These are phyloP conservation scores for Penicillium coprophilum DNA, from an alignment of 495 filamentous ascomycete species.

Conservation along the genomic window DNA sequence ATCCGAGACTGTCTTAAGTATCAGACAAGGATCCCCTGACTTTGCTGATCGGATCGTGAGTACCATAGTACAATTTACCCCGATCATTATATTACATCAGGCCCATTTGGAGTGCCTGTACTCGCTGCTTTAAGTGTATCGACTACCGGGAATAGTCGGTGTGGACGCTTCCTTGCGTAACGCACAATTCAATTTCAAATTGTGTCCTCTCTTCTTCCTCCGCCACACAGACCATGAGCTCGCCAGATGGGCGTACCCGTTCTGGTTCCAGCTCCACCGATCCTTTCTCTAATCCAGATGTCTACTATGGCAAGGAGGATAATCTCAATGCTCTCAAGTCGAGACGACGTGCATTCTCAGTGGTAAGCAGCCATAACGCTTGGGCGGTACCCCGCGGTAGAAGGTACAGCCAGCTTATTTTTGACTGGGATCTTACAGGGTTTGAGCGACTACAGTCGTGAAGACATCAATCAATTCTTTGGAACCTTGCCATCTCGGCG, in stretches of 20 bases:
- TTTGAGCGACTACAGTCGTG: conserved; percentile 37
- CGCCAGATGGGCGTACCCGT: conserved; percentile 31
- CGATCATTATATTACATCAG: not conserved
- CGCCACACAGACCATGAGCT: conserved; percentile 33
- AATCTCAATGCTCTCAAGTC: conserved; percentile 33
- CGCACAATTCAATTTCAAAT: conserved; percentile 23
- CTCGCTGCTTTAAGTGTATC: conserved; percentile 4
- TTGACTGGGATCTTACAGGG: conserved; percentile 28
- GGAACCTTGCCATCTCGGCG: conserved; percentile 39
- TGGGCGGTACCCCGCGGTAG: conserved; percentile 18
- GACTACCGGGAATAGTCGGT: conserved; percentile 24
- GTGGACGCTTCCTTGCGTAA: conserved; percentile 24
- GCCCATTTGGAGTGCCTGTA: not conserved
- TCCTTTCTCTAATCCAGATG: conserved; percentile 48
- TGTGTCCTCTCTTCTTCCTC: conserved; percentile 10
- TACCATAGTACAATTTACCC: not conserved
- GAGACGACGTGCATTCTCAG: conserved; percentile 47
- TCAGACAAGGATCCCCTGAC: not conserved
- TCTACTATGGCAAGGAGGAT: conserved; percentile 52
- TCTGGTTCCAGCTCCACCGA: conserved; percentile 41
- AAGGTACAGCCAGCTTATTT: conserved; percentile 16
- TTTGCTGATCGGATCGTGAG: not conserved
- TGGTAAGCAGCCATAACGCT: conserved; percentile 42
- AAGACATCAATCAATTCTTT: conserved; percentile 38
- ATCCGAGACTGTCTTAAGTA: not conserved